Evolutionary conservation across 2,329 filamentous ascomycete species (phyloP).

Genomic region (Venturia oleaginea): DNA sequence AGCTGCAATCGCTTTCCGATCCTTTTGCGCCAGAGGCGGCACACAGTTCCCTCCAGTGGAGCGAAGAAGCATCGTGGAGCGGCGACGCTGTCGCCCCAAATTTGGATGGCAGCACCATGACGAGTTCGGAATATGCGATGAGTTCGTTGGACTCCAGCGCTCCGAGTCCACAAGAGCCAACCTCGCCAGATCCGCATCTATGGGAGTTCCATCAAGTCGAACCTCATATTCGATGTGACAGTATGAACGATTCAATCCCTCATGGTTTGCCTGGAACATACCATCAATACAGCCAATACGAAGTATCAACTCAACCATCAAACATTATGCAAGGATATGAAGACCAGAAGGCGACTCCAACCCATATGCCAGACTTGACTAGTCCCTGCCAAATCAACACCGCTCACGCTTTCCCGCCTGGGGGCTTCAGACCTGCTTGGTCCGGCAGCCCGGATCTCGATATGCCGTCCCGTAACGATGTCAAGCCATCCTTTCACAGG

Average conservation of each 20-base stretch:
- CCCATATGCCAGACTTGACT: not conserved
- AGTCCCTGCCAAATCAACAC: not conserved
- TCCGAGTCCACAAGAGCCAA: not conserved
- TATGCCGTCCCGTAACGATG: not conserved
- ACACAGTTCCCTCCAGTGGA: not conserved
- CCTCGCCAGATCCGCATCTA: not conserved
- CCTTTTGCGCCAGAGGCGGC: not conserved
- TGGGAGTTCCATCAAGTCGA: not conserved
- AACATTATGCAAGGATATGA: not conserved
- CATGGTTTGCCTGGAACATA: not conserved
- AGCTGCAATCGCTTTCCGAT: not conserved
- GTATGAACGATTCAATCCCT: not conserved
- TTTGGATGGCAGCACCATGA: not conserved
- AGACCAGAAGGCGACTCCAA: not conserved
- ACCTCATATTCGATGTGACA: constrained; percentile 2
- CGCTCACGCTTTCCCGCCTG: not conserved
- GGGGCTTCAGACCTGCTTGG: not conserved
- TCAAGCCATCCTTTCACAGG: not conserved
- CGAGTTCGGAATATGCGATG: not conserved
- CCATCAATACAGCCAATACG: not conserved
- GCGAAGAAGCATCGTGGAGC: not conserved
- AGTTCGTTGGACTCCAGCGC: not conserved
- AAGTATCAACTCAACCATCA: not conserved
- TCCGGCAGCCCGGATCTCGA: not conserved
- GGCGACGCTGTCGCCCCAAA: not conserved